phyloP scores from a whole-genome alignment of 2,329 filamentous ascomycete genomes.

The Claviceps sp. region DNA sequence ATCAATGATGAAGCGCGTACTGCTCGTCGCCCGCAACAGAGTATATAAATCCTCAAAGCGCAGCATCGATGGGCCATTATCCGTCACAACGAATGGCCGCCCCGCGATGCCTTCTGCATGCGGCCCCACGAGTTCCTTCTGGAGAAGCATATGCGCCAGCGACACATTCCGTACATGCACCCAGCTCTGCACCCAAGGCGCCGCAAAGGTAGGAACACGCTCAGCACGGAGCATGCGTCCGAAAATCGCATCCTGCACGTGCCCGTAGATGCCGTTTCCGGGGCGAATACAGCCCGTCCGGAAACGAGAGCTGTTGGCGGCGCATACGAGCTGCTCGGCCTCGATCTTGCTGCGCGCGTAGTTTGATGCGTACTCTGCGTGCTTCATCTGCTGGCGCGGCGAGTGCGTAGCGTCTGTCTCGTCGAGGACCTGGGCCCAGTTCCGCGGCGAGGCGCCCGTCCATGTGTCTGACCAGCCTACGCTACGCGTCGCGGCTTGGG shows the following conservation, averaged over 20 bases:
- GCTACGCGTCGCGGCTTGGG: conserved; percentile 28
- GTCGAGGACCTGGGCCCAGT: conserved; percentile 31
- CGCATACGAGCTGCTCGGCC: conserved; percentile 36
- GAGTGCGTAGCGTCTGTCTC: conserved; percentile 29
- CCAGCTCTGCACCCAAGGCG: conserved; percentile 33
- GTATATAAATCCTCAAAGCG: conserved; percentile 26
- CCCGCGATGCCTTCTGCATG: conserved; percentile 25
- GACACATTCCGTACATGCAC: conserved; percentile 38
- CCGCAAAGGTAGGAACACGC: conserved; percentile 28
- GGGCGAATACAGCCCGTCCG: conserved; percentile 41
- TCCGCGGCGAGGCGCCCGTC: conserved; percentile 20
- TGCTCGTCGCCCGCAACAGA: conserved; percentile 17
- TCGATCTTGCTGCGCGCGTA: conserved; percentile 38
- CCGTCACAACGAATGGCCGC: conserved; percentile 36
- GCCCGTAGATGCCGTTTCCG: conserved; percentile 39
- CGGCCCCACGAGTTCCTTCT: conserved; percentile 32
- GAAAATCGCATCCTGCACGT: conserved; percentile 23
- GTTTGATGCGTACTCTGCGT: conserved; percentile 29
- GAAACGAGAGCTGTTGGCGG: conserved; percentile 27
- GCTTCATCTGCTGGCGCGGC: conserved; percentile 21
- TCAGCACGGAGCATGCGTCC: conserved; percentile 21
- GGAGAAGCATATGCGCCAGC: conserved; percentile 38
- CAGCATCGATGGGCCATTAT: conserved; percentile 29
- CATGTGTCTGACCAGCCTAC: conserved; percentile 29
- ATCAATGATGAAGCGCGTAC: conserved; percentile 18